Evolutionary conservation across 495 filamentous ascomycete genomes (phyloP), one percentile per base, ranked within the genome.

Genomic region (Penicillium argentinense): DNA sequence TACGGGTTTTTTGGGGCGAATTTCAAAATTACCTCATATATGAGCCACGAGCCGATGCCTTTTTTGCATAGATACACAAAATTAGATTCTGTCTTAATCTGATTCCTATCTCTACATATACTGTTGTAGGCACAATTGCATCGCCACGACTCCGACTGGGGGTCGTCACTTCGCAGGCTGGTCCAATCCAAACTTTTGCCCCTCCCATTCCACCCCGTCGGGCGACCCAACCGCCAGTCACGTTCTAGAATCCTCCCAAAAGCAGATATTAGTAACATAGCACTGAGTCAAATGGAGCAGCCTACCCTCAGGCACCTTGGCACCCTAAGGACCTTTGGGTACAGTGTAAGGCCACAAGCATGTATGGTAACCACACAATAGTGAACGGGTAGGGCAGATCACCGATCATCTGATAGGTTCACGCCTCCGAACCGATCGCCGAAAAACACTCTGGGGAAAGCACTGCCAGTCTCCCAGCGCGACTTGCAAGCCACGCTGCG

Each of bases 11-110:
- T 14, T 37, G 37, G 34, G 39, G 30, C 27, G 18, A 11, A 14
- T 27, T 44, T 32, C 22, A 47, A 55, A 58, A 61, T 29, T 43
- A 43, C 37, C 8, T 41, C 58, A 42, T 56, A 57, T 39, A 60
- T 55, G 56, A 59, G 47, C 28, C 34, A 51, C 39, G 51, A 55
- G 43, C 40, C 49, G 26, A 53, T 46, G 41, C 33, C 40, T 48
- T 33, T 28, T 27, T 48, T 44, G 40, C 23, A 38, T 44, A 42
- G 16, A 47, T 23, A 48, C 19, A 45, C 11, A 33, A 45, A 44
- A 37, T 43, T 32, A 34, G 30, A 34, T 32, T 45, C 21, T 36
- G 25, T 9, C 19, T 21, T 33, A 29, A 8, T 9, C 11, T 29
- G 34, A 34, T 34, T 17, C 24, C 4, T 19, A n/a, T 8, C 5